Evolutionary conservation across 306 rosid genomes (phyloP).

Genomic region (Mimosa pudica): DNA sequence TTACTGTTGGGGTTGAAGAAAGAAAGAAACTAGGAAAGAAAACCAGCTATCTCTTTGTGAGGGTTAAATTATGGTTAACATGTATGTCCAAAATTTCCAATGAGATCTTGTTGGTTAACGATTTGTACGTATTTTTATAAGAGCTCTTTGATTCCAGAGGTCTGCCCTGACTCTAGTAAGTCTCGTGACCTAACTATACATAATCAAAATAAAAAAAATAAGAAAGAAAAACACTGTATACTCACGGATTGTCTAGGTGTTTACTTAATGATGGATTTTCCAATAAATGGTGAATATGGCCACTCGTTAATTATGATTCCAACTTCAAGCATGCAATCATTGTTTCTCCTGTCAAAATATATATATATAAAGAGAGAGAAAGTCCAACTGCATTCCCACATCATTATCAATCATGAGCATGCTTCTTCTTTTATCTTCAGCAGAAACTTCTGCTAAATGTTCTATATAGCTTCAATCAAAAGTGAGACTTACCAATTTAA

Average conservation of each 20-base stretch:
- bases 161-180: too few relatives aligned
- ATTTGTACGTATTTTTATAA: too few relatives aligned
- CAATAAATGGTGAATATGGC: not conserved
- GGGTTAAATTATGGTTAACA: too few relatives aligned
- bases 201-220: too few relatives aligned
- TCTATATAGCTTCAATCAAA: not conserved
- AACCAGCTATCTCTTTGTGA: too few relatives aligned
- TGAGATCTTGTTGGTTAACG: too few relatives aligned
- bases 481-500: not conserved
- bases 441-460: not conserved
- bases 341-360: conserved; percentile 3
- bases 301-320: not conserved
- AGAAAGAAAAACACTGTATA: not conserved
- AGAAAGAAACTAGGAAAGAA: too few relatives aligned
- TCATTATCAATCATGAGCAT: not conserved
- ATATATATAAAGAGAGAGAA: not conserved
- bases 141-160: too few relatives aligned
- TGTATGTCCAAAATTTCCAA: too few relatives aligned
- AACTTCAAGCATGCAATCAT: not conserved
- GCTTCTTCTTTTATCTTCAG: not conserved
- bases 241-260: not conserved
- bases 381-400: not conserved
- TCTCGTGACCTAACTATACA: too few relatives aligned
- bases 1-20: too few relatives aligned
- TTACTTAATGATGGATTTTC: not conserved